Percentiles rank a stretch among this genome's conserved stretches.
Conservation (phyloP, 768 basidiomycete species). For the Tephrocybe rancida region DNA sequence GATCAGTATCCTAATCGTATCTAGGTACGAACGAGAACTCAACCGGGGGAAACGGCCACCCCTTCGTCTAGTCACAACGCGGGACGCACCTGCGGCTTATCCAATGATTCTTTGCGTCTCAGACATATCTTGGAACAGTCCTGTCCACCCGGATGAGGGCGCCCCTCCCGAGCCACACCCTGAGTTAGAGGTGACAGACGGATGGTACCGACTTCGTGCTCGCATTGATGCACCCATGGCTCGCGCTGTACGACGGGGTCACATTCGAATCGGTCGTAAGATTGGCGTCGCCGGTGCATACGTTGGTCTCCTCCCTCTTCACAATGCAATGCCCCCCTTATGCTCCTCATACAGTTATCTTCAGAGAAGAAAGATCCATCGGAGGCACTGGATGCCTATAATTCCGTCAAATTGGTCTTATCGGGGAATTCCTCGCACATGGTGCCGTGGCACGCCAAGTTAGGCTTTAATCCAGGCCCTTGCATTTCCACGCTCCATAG, state of each 20-base stretch:
- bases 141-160: slow-evolving; percentile 37
- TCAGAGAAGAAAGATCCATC: slow-evolving; percentile 73
- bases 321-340: neutral
- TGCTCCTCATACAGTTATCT: slow-evolving; percentile 50
- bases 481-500: slow-evolving; percentile 79
- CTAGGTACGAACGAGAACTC: slow-evolving; percentile 87
- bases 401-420: slow-evolving; percentile 64
- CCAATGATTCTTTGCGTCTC: slow-evolving; percentile 90
- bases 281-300: slow-evolving; percentile 77
- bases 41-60: slow-evolving; percentile 79
- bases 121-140: slow-evolving; percentile 58
- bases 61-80: slow-evolving; percentile 78
- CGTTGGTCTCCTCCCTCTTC: slow-evolving; percentile 46
- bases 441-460: slow-evolving; percentile 84
- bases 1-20: neutral
- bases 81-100: slow-evolving; percentile 75
- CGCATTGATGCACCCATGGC: slow-evolving; percentile 73
- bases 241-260: slow-evolving; percentile 66
- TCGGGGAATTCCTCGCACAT: slow-evolving; percentile 86
- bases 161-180: slow-evolving; percentile 42
- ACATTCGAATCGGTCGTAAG: slow-evolving; percentile 80
- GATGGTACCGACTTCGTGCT: slow-evolving; percentile 91
- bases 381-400: slow-evolving; percentile 83
- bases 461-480: slow-evolving; percentile 73
- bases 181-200: slow-evolving; percentile 91